These are phyloP conservation scores for Aureobasidium sp. DNA, from an alignment of 2,329 filamentous ascomycete genomes.

Conservation along the genomic window DNA sequence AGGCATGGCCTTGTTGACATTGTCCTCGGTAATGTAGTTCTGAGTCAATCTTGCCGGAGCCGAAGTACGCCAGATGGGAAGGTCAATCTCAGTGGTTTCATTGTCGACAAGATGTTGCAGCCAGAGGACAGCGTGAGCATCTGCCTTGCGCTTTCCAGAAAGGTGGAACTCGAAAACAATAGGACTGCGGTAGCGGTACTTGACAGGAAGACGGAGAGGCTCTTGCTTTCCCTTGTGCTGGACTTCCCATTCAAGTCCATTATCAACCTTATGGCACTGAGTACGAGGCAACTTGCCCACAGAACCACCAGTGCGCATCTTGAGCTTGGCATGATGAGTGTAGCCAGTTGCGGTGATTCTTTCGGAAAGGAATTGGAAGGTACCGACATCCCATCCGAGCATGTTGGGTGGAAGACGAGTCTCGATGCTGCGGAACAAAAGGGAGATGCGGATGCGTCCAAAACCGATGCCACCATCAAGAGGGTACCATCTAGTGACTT, in stretches of 20 bases:
- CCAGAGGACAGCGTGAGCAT: slow-evolving; percentile 78
- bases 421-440: slow-evolving; percentile 86
- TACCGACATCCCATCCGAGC: slow-evolving; percentile 91
- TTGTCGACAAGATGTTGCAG: slow-evolving; percentile 77
- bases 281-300: slow-evolving; percentile 61
- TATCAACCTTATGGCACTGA: slow-evolving; percentile 52
- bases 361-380: slow-evolving; percentile 77
- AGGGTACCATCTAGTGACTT: slow-evolving; percentile 91
- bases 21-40: slow-evolving; percentile 83
- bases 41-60: slow-evolving; percentile 71
- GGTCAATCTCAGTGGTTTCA: slow-evolving; percentile 66
- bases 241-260: slow-evolving; percentile 55
- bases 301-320: slow-evolving; percentile 77
- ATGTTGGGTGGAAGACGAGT: slow-evolving; percentile 76
- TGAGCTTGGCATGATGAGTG: slow-evolving; percentile 58
- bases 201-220: slow-evolving; percentile 72
- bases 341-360: slow-evolving; percentile 60
- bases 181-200: slow-evolving; percentile 82
- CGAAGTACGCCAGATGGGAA: slow-evolving; percentile 86
- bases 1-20: slow-evolving; percentile 56
- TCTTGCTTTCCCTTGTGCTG: slow-evolving; percentile 40
- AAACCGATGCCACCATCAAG: slow-evolving; percentile 88
- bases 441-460: slow-evolving; percentile 77
- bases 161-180: slow-evolving; percentile 81
- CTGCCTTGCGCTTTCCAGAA: slow-evolving; percentile 59